A percentile compares a stretch with the other conserved stretches of the same genome.
Conservation (phyloP, 371 early-diverging fungal genomes). For the Blakeslea trispora region DNA sequence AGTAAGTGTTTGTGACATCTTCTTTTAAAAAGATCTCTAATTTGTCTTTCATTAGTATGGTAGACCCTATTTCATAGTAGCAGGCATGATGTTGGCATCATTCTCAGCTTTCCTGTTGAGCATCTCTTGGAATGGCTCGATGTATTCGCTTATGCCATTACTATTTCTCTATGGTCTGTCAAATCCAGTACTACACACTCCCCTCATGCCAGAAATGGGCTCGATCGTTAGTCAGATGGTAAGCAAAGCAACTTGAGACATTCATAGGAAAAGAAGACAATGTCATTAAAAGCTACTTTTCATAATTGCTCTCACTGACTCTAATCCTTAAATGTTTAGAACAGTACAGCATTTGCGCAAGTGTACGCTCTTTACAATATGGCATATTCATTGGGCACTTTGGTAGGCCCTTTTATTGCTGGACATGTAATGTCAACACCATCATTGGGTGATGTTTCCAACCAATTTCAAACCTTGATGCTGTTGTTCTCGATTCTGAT, state of each 20-base stretch:
- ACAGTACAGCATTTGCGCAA: conserved; percentile 16
- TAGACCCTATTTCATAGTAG: conserved; percentile 21
- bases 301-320: too few species aligned
- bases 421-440: conserved; percentile 19
- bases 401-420: conserved; percentile 39
- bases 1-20: neutral
- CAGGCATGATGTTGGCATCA: conserved; percentile 40
- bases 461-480: conserved; percentile 12
- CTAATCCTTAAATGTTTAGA: too few species aligned
- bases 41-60: neutral
- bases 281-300: too few species aligned
- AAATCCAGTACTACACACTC: conserved; percentile 37
- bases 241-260: too few species aligned
- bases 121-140: conserved; percentile 15
- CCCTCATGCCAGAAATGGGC: conserved; percentile 44
- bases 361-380: conserved; percentile 33
- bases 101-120: conserved; percentile 34
- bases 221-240: conserved; percentile 35
- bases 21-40: neutral
- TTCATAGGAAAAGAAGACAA: too few species aligned
- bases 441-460: neutral
- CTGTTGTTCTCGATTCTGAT: neutral
- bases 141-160: conserved; percentile 28
- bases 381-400: conserved; percentile 40
- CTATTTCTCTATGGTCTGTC: conserved; percentile 42